Conservation (phyloP, 768 basidiomycete species). For the Boletellus sp. region DNA sequence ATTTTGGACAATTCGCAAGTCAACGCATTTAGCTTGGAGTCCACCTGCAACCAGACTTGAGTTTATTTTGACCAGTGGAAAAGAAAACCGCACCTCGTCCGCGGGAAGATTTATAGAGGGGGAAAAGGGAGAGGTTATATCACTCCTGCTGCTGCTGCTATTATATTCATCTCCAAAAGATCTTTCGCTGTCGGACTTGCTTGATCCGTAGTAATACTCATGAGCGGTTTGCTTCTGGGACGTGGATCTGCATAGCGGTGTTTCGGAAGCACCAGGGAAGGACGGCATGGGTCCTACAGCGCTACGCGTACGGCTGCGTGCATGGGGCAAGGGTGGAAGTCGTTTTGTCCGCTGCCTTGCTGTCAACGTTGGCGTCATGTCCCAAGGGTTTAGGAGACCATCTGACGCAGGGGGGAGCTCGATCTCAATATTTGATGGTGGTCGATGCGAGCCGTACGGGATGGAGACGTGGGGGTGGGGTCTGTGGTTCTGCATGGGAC, state of each 20-base stretch:
- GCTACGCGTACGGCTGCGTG: constrained; percentile 39
- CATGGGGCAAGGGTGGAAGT: constrained; percentile 19
- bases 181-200: constrained; percentile 36
- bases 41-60: constrained; percentile 21
- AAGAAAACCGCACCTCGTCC: constrained; percentile 35
- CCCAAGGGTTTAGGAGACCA: constrained; percentile 34
- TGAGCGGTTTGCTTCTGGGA: constrained; percentile 35
- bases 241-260: constrained; percentile 45
- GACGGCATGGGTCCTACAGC: constrained; percentile 28
- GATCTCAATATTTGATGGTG: constrained; percentile 25
- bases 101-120: constrained; percentile 33
- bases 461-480: constrained; percentile 38
- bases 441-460: constrained; percentile 34
- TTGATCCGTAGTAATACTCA: constrained; percentile 36
- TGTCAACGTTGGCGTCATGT: constrained; percentile 27
- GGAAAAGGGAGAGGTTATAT: constrained; percentile 33
- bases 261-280: constrained; percentile 47
- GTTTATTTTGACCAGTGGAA: constrained; percentile 17
- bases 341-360: constrained; percentile 21
- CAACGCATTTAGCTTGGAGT: constrained; percentile 25
- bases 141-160: constrained; percentile 13
- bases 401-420: constrained; percentile 25
- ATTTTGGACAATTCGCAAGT: constrained; percentile 35
- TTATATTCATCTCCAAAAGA: constrained; percentile 12
- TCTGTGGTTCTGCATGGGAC: constrained; percentile 28